Base-by-base conservation (phyloP, 2,329 filamentous ascomycete genomes). In the Arthrobotrys sphaeroides region DNA sequence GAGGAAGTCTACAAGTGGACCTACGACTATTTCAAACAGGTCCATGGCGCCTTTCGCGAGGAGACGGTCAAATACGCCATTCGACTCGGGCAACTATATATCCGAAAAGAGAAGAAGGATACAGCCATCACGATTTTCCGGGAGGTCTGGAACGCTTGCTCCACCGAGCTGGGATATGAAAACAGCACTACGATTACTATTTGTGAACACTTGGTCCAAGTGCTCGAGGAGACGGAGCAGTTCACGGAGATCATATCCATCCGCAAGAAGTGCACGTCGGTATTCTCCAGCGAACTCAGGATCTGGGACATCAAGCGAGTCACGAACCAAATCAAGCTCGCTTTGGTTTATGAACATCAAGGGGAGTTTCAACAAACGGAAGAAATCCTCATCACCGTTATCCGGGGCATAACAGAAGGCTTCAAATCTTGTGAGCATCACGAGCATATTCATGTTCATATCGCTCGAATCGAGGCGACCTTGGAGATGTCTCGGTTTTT, bases 1-100 rank as follows among this genome's bases (percentile, higher is more conserved):
- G 65, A 60, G 22, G 65, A 69, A 42, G 55, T 69, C 5, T 69
- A 69, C 31, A 69, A 69, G 31, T 69, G 65, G 65, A 66, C 62
- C 9, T 66, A 45, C 13, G 24, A 55, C 5, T 66, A 66, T 18
- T 66, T 10, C 62, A 66, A 66, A 36, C 62, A 66, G 7, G 49
- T 57, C 20, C 43, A 61, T 43, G 42, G 65, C 3, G 51, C 57
- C 7, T 51, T 55, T 4, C 65, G 61, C n/a, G 53, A 69, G 38
- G 53, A 69, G 1, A 69, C 65, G 3, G 47, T 66, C 47, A 51
- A 61, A 26, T 51, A 69, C 26, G 42, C 42, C 43, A 45, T 61
- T 33, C 18, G 53, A 40, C 43, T 61, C 13, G 53, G 53, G 18
- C 18, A 51, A n/a, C n/a, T 66, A 1, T 66, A 66, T 22, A 45